Evolutionary conservation across 768 basidiomycete genomes (phyloP), one percentile per base, ranked within the genome.

Genomic region (Rhizopogon rudus): DNA sequence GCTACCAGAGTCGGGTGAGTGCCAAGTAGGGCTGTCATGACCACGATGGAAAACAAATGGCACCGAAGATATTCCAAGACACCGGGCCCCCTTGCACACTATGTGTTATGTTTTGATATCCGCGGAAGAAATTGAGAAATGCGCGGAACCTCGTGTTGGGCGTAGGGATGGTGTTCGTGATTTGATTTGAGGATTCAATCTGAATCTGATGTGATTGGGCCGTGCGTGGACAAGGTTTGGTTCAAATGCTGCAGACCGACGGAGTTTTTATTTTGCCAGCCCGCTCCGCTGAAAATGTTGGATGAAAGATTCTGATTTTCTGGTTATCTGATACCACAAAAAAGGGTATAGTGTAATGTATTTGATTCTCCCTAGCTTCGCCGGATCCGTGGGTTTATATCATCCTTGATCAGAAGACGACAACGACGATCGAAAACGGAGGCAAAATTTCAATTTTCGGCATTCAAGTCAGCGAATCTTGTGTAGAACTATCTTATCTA

Each of bases 101-200:
- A 49, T 35, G 46, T 25, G 25, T 25, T 25, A 25, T 25, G 25
- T 25, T 35, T 49, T 49, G 33, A 49, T 37, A 49, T 49, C 46
- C 46, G 46, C 46, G 46, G 46, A 22, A 49, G 46, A 49, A 49
- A 35, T 49, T 25, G 46, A 22, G 46, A 49, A 49, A 49, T 9
- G 46, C 46, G 46, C 46, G 33, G 46, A 49, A 37, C 46, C 46
- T 49, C 46, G 33, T 49, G 46, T 49, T 49, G 46, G 46, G 46
- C 46, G 46, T 49, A 49, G 46, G 46, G 46, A 49, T 49, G 33
- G 13, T 13, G 7, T 33, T 49, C 46, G 46, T 49, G 46, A 49
- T 49, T 37, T 49, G 46, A 49, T 49, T 13, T 37, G 46, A 49
- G 33, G 33, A 20, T 49, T 49, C 46, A 25, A 25, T 25, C 25